A percentile compares a stretch with the other conserved stretches of the same genome.
Evolutionary conservation across 2,329 filamentous ascomycete genomes (phyloP).

Genomic region (Paecilomyces niveus): DNA sequence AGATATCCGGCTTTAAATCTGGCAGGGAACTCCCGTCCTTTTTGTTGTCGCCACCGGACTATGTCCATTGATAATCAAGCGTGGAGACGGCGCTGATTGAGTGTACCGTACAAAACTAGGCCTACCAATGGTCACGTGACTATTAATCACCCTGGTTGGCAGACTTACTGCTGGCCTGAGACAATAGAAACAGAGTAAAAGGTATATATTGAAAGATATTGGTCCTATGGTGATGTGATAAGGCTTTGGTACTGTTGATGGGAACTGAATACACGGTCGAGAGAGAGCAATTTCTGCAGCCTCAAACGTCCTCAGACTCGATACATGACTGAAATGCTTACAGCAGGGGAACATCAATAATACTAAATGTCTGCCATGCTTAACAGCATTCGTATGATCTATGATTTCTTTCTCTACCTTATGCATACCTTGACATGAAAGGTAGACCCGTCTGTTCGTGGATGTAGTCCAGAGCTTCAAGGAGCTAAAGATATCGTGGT

Average conservation of each 20-base stretch:
- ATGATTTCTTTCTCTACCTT: neutral
- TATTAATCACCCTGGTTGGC: neutral
- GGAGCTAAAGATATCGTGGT: neutral
- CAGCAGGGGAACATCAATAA: neutral
- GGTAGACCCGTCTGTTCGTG: slow-evolving; percentile 5
- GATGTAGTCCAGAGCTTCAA: slow-evolving; percentile 7
- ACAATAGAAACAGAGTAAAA: neutral
- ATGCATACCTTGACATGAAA: neutral
- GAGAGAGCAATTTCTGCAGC: no score
- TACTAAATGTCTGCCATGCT: neutral
- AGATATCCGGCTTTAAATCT: neutral
- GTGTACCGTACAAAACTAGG: neutral
- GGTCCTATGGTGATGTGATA: neutral
- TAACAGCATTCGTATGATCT: neutral
- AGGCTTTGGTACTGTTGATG: neutral
- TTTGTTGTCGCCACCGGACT: neutral
- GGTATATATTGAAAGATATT: neutral
- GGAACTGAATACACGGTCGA: neutral
- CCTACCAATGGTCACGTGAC: neutral
- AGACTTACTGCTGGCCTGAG: neutral
- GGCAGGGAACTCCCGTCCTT: neutral
- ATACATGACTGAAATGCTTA: neutral
- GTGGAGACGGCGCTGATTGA: neutral
- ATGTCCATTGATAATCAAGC: neutral
- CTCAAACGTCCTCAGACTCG: no score